Evolutionary conservation across 1,284 basidiomycete genomes (phyloP).

Genomic region (Cutaneotrichosporon mucoides): DNA sequence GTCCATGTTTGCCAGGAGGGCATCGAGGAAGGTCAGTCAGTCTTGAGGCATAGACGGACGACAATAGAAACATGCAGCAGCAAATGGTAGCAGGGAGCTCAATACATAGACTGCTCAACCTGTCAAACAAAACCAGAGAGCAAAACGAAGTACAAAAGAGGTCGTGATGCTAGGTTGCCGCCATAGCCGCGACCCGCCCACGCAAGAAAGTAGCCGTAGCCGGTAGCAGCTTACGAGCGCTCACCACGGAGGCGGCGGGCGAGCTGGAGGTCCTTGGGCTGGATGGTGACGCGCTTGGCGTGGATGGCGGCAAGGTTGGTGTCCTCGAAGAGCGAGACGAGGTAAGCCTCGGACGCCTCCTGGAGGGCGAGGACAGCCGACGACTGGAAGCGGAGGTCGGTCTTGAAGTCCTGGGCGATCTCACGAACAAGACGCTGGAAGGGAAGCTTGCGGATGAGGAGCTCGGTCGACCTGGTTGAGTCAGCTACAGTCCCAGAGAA

Average conservation of each 20-base stretch:
- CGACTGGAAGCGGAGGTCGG: slow-evolving; percentile 88
- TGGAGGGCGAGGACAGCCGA: slow-evolving; percentile 86
- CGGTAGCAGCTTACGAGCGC: slow-evolving; percentile 62
- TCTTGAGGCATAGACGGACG: no score
- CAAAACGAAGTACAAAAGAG: slow-evolving; percentile 14
- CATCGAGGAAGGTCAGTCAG: no score
- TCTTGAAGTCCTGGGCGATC: slow-evolving; percentile 65
- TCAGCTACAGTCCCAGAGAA: background rate
- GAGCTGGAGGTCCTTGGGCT: slow-evolving; percentile 73
- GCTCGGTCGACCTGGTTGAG: slow-evolving; percentile 67
- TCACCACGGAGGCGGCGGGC: slow-evolving; percentile 74
- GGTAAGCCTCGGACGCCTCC: slow-evolving; percentile 87
- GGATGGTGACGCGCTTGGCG: slow-evolving; percentile 79
- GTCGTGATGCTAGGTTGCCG: background rate
- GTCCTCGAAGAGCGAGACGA: slow-evolving; percentile 74
- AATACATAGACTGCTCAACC: slow-evolving; percentile 20
- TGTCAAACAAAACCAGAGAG: slow-evolving; percentile 7
- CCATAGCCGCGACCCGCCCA: background rate
- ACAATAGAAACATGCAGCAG: no score
- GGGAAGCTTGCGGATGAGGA: slow-evolving; percentile 85
- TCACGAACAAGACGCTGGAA: slow-evolving; percentile 86
- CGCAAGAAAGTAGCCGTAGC: background rate
- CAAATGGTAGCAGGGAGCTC: slow-evolving; percentile 7
- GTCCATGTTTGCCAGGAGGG: background rate
- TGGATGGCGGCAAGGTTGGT: slow-evolving; percentile 89